Percentiles rank a stretch among this genome's conserved stretches.
These are phyloP conservation scores for Colletotrichum sp. DNA, from an alignment of 2,329 filamentous ascomycete species.

Conservation along the genomic window DNA sequence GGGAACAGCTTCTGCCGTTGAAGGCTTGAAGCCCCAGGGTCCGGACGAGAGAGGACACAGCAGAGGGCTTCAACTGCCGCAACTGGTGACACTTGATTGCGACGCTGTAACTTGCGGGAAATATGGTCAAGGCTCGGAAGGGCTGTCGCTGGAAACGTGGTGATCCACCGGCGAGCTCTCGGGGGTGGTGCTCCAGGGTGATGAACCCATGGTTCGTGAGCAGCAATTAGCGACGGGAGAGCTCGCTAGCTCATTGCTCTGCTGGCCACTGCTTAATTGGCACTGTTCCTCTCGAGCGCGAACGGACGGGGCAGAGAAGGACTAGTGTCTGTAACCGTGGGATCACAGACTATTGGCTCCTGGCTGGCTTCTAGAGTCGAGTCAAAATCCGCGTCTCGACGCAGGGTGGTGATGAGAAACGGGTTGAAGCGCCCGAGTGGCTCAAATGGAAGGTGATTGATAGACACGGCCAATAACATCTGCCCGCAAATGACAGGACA, in stretches of 20 bases:
- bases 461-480: background rate
- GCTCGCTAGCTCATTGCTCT: background rate
- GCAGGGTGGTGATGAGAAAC: background rate
- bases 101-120: conserved; percentile 16
- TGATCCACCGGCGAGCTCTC: background rate
- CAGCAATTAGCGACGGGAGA: background rate
- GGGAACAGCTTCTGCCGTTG: background rate
- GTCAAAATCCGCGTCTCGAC: background rate
- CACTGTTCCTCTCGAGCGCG: background rate
- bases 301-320: background rate
- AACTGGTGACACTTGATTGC: conserved; percentile 2
- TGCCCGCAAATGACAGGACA: background rate
- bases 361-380: background rate
- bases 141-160: conserved; percentile 1
- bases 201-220: conserved; percentile 13
- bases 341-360: background rate
- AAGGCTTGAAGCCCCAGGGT: background rate
- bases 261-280: background rate
- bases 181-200: background rate
- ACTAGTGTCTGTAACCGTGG: background rate
- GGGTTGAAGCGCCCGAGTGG: background rate
- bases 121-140: conserved; percentile 1
- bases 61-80: conserved; percentile 1
- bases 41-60: background rate
- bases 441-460: background rate